Evolutionary conservation across 2,329 filamentous ascomycete species (phyloP), one percentile per base, ranked within the genome.

Genomic region (Tolypocladium pustulatum): DNA sequence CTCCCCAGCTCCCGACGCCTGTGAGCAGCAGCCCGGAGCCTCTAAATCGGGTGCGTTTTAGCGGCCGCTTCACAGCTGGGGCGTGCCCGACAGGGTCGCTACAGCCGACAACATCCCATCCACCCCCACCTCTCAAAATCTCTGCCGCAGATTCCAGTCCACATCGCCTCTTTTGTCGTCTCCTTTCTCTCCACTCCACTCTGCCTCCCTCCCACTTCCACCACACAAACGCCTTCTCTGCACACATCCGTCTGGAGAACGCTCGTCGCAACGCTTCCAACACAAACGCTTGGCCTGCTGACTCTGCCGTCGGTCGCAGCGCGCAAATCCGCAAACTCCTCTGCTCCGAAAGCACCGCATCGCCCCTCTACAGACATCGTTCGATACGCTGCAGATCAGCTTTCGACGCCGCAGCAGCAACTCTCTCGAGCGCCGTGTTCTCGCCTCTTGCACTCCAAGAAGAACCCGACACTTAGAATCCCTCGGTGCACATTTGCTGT

Each of bases 401-500:
- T 56, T 46, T 17, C 46, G 25, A 49, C 38, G 20, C 32, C n/a
- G 27, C 20, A 15, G 32, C 52, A 15, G 38, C 46, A 22, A 17
- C 56, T 20, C 46, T 27, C 17, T 52, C 54, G 46, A 38, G 32
- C 22, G 9, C 53, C 57, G 22, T 25, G 0, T 12, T 27, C 53
- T 43, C 37, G 12, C 53, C 43, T 56, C 56, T 46, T 32, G 22
- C 43, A 32, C 27, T 38, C 36, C 51, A 57, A 46, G 36, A 32
- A 55, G 58, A 57, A 59, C 62, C 63, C 65, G 63, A 66, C 69
- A 70, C 66, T 65, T 71, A 72, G 66, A 57, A 65, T 61, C 65
- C 59, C 60, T 65, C 64, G 64, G 63, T 59, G 64, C 67, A 74
- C 69, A 70, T 71, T 53, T 72, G 71, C 73, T 88, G 91, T 96